phyloP scores from a whole-genome alignment of 768 basidiomycete species.

The Tephrocybe sp. region DNA sequence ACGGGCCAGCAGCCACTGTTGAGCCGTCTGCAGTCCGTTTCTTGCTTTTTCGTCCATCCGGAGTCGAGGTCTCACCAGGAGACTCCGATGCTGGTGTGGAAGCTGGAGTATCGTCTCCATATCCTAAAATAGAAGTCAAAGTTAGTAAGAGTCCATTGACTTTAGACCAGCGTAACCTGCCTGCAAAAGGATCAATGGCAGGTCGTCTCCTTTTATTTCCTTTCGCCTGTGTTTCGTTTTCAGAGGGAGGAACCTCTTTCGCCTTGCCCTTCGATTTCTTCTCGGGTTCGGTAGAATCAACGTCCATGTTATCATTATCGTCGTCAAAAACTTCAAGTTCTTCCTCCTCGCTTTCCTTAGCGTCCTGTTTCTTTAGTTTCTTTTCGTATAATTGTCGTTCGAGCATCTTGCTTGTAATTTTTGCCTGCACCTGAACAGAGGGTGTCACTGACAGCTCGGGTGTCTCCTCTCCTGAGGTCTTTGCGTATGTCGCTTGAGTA shows the following conservation, averaged over 20 bases:
- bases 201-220: constrained; percentile 47
- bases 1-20: constrained; percentile 8
- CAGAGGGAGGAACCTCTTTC: constrained; percentile 13
- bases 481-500: constrained; percentile 49
- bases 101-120: constrained; percentile 27
- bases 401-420: constrained; percentile 72
- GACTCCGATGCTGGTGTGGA: neutral
- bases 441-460: constrained; percentile 20
- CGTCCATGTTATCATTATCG: constrained; percentile 16
- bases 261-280: constrained; percentile 37
- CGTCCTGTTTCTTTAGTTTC: constrained; percentile 49
- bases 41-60: constrained; percentile 11
- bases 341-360: constrained; percentile 38
- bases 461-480: constrained; percentile 33
- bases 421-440: constrained; percentile 40
- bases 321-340: constrained; percentile 39
- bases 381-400: constrained; percentile 63
- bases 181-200: constrained; percentile 64
- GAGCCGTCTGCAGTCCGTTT: constrained; percentile 10
- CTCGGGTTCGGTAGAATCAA: constrained; percentile 14
- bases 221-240: constrained; percentile 8
- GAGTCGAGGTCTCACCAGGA: constrained; percentile 1
- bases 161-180: constrained; percentile 26
- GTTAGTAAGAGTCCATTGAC: neutral
- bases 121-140: constrained; percentile 23